phyloP scores from a whole-genome alignment of 768 basidiomycete species.

The Podaxis pistillaris region DNA sequence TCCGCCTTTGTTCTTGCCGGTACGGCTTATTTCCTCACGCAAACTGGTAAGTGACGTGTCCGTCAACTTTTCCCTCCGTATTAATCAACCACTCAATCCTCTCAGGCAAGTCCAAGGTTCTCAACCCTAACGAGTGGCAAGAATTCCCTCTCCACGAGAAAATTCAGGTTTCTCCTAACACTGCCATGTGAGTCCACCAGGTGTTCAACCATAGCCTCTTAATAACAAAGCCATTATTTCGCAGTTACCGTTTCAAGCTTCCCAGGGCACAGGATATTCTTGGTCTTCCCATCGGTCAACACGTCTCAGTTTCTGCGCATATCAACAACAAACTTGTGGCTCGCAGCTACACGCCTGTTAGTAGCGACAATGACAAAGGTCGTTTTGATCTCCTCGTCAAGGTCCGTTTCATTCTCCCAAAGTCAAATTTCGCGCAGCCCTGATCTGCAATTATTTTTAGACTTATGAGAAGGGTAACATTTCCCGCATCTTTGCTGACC shows the following conservation, averaged over 20 bases:
- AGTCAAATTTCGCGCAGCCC: slow-evolving; percentile 1
- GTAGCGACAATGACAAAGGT: slow-evolving; percentile 88
- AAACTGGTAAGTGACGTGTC: slow-evolving; percentile 33
- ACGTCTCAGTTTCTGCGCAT: slow-evolving; percentile 88
- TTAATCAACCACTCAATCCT: slow-evolving; percentile 18
- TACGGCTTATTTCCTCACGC: slow-evolving; percentile 53
- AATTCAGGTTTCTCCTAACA: slow-evolving; percentile 88
- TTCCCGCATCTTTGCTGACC: slow-evolving; percentile 76
- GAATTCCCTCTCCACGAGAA: slow-evolving; percentile 82
- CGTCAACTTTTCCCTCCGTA: slow-evolving; percentile 3
- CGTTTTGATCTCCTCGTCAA: slow-evolving; percentile 97
- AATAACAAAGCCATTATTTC: not conserved
- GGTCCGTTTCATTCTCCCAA: slow-evolving; percentile 40
- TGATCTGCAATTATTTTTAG: slow-evolving; percentile 38
- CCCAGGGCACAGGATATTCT: slow-evolving; percentile 74
- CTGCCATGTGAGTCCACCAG: slow-evolving; percentile 70
- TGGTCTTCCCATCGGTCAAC: slow-evolving; percentile 95
- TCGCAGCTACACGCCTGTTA: slow-evolving; percentile 95
- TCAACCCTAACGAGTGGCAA: slow-evolving; percentile 77
- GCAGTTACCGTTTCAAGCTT: slow-evolving; percentile 89
- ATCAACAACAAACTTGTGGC: slow-evolving; percentile 89
- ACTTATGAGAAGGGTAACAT: slow-evolving; percentile 98
- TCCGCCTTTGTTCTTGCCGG: slow-evolving; percentile 48
- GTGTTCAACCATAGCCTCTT: slow-evolving; percentile 10
- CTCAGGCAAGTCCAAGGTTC: slow-evolving; percentile 59